Percentiles rank a stretch among this genome's conserved stretches.
These are phyloP conservation scores for Aleurites moluccanus DNA, from an alignment of 441 rosid genomes.

Conservation along the genomic window DNA sequence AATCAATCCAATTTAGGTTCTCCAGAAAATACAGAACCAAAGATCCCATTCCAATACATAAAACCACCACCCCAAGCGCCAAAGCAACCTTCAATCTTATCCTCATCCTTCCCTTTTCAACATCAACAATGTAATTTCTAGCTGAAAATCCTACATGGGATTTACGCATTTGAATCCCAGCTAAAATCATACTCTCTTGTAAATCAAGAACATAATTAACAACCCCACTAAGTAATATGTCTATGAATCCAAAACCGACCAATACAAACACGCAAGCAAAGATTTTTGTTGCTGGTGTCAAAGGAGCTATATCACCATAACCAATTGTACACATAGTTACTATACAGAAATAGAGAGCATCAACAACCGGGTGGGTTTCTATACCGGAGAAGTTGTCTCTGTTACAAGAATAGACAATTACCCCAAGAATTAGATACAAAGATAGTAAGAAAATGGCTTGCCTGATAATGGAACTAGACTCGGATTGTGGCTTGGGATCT, in stretches of 20 bases:
- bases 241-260: constrained; percentile 84
- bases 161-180: constrained; percentile 46
- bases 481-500: constrained; percentile 50
- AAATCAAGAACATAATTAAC: constrained; percentile 79
- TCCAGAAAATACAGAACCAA: constrained; percentile 60
- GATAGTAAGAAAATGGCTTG: constrained; percentile 59
- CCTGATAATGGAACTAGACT: constrained; percentile 49
- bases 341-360: constrained; percentile 84
- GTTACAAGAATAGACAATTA: constrained; percentile 59
- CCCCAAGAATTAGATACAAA: constrained; percentile 65
- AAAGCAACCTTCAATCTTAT: constrained; percentile 75
- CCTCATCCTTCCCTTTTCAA: constrained; percentile 88
- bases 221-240: constrained; percentile 66
- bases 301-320: constrained; percentile 83
- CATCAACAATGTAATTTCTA: constrained; percentile 63
- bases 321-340: constrained; percentile 97
- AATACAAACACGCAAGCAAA: constrained; percentile 76
- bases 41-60: constrained; percentile 63
- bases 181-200: constrained; percentile 72
- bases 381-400: constrained; percentile 67
- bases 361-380: constrained; percentile 81
- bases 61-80: constrained; percentile 75
- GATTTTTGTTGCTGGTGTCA: constrained; percentile 61
- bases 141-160: constrained; percentile 46
- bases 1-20: constrained; percentile 59